Evolutionary conservation across 257 asterid genomes (phyloP), one percentile per base, ranked within the genome.

Genomic region (Cordia subcordata): DNA sequence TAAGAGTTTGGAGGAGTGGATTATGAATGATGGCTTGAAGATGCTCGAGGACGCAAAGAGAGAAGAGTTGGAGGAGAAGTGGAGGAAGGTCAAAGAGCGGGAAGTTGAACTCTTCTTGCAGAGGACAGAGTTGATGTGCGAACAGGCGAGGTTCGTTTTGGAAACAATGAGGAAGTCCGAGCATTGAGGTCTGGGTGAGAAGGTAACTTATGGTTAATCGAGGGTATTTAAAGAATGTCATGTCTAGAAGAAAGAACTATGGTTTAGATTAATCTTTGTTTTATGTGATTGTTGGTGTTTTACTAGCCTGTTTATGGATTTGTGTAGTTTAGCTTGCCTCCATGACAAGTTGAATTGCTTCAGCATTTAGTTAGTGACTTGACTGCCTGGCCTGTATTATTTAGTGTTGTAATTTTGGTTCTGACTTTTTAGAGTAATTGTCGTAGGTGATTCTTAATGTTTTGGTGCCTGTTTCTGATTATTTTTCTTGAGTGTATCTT

Each of bases 91-190:
- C 37, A 47, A 10, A 14, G 17, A 39, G 45, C 74, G 65, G 51
- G 85, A 81, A 64, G 1, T 74, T 57, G 71, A 73, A 49, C 23
- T 72, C 8, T 22, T 44, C 21, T 21, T 40, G 18, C 74, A 58
- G 73, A 73, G 63, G 47, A 10, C 49, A 57, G 84, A 81, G 66
- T 16, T 85, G 58, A 62, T 20, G 46, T 22, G 22, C 3, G 79
- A 73, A 6, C 79, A 78, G 51, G 20, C 68, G 0, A 80, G 51
- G 66, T 70, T 76, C 37, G 72, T 88, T 19, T 17, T 70, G 64
- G 74, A 63, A 47, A 67, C n/a, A 10, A 21, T 74, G 64, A 73
- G 62, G 61, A 58, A 67, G 5, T 11, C 40, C 0, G 71, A 51
- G 35, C n/a, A 32, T 16, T 69, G 60, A 69, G 61, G 17, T 42